Evolutionary conservation across 306 rosid species (phyloP).

Genomic region (Vigna trinervia): DNA sequence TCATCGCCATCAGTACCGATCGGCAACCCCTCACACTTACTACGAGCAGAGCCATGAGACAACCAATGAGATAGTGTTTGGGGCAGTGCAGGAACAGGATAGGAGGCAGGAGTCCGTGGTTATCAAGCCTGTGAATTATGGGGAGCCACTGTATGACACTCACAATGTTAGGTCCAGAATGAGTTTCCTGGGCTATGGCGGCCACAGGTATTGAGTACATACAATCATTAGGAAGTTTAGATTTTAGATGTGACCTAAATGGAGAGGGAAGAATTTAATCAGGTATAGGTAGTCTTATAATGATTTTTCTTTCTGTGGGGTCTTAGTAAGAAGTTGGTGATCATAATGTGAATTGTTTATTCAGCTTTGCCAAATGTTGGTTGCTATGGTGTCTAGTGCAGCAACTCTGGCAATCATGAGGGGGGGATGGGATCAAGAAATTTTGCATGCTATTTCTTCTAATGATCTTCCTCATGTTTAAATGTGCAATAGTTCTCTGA

Average conservation of each 20-base stretch:
- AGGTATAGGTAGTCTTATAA: slow-evolving; percentile 48
- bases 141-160: slow-evolving; percentile 58
- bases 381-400: slow-evolving; percentile 33
- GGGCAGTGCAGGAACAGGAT: slow-evolving; percentile 85
- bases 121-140: slow-evolving; percentile 73
- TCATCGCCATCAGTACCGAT: slow-evolving; percentile 65
- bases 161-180: slow-evolving; percentile 58
- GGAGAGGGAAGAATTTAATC: slow-evolving; percentile 39
- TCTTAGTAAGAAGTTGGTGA: slow-evolving; percentile 38
- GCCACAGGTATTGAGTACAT: slow-evolving; percentile 56
- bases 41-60: slow-evolving; percentile 69
- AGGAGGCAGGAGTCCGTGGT: slow-evolving; percentile 52
- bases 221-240: slow-evolving; percentile 46
- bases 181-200: slow-evolving; percentile 54
- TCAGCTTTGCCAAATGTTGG: slow-evolving; percentile 47
- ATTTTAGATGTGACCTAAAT: slow-evolving; percentile 45
- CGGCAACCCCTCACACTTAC: slow-evolving; percentile 71
- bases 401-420: slow-evolving; percentile 40
- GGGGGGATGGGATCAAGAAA: slow-evolving; percentile 36
- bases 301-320: slow-evolving; percentile 44
- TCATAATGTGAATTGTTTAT: slow-evolving; percentile 45
- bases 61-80: slow-evolving; percentile 77
- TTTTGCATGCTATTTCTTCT: slow-evolving; percentile 46
- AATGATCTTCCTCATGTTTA: slow-evolving; percentile 38
- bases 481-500: slow-evolving; percentile 18